phyloP scores from a whole-genome alignment of 192 early-diverging fungal genomes.

The Gonapodya prolifera region DNA sequence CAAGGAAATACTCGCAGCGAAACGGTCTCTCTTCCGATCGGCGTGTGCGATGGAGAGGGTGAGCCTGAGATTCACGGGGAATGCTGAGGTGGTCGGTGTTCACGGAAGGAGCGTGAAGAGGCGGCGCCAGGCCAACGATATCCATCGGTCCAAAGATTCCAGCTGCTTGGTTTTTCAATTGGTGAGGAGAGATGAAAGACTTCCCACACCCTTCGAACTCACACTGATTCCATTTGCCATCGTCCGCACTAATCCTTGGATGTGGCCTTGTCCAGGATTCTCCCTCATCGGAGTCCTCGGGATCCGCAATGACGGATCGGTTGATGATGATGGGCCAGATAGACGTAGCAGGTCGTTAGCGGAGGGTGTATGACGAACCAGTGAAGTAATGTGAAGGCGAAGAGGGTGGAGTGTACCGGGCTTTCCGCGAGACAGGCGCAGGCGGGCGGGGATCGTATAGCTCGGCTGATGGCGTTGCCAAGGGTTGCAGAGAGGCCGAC shows the following conservation, averaged over 20 bases:
- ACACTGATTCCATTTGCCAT: conserved; percentile 23
- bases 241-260: not conserved
- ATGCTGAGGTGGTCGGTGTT: no score
- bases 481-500: no score
- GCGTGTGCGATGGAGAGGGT: not conserved
- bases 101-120: not conserved
- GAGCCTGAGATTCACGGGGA: no score
- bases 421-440: no score
- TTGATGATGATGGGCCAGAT: not conserved
- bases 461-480: no score
- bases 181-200: conserved; percentile 45
- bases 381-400: not conserved
- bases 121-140: not conserved
- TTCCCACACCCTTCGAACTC: conserved; percentile 42
- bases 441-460: no score
- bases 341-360: not conserved
- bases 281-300: not conserved
- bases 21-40: not conserved
- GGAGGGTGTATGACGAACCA: not conserved
- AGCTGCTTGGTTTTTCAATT: conserved; percentile 57
- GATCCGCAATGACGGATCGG: not conserved
- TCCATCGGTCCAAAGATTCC: no score
- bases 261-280: not conserved
- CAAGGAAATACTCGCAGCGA: conserved; percentile 31
- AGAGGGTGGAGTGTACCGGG: no score